A percentile compares a stretch with the other conserved stretches of the same genome.
Conservation (phyloP, 306 rosid genomes). For the Cucurbita ficifolia region DNA sequence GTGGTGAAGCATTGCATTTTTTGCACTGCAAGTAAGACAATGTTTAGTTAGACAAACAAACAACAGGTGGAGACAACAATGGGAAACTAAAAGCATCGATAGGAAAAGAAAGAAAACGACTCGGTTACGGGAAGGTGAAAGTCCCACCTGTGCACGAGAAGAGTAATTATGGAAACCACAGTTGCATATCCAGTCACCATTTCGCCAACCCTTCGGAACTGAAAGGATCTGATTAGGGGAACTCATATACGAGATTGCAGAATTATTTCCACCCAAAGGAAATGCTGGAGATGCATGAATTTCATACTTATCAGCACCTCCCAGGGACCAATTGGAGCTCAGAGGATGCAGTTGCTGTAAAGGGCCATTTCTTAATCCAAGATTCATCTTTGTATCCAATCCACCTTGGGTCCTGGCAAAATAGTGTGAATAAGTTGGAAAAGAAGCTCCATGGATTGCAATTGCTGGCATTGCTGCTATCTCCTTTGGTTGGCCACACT, state of each 20-base stretch:
- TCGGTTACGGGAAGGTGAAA: background rate
- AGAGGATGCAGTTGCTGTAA: conserved; percentile 34
- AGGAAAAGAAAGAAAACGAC: conserved; percentile 2
- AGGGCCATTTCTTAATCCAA: conserved; percentile 48
- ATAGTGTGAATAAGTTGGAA: conserved; percentile 54
- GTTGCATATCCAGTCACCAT: conserved; percentile 88
- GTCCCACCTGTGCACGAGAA: conserved; percentile 72
- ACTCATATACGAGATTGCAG: conserved; percentile 38
- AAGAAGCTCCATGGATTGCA: conserved; percentile 70
- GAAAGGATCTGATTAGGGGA: conserved; percentile 28
- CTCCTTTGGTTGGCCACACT: conserved; percentile 93
- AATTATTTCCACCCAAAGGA: conserved; percentile 40
- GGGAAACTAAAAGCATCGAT: background rate
- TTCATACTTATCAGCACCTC: conserved; percentile 51
- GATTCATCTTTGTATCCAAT: conserved; percentile 42
- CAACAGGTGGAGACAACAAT: background rate
- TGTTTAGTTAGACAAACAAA: conserved; percentile 3
- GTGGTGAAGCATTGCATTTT: conserved; percentile 77
- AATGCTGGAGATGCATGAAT: conserved; percentile 37
- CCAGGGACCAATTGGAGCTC: conserved; percentile 45
- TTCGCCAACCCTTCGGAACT: conserved; percentile 70
- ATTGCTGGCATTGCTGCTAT: conserved; percentile 83
- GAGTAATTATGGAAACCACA: conserved; percentile 94
- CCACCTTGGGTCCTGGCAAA: conserved; percentile 64
- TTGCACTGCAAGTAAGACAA: conserved; percentile 63